Base-by-base conservation (phyloP, 352 stramenopile species). In the Globisporangium apiculatum region DNA sequence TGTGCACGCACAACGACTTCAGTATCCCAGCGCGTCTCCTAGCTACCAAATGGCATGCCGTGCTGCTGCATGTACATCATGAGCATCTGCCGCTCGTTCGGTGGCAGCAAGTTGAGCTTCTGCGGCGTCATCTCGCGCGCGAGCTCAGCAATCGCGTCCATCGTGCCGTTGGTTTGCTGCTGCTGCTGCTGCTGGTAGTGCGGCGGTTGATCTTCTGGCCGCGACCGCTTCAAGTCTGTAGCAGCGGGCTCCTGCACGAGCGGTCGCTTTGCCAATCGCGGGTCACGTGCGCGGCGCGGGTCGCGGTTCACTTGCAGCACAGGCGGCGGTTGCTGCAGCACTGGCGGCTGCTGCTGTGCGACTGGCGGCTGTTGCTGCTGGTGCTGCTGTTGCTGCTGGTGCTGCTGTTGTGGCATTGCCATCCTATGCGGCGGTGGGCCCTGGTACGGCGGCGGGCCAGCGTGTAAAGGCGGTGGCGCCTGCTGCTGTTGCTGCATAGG, bases 51-150 rank as follows among this genome's bases (percentile, higher is more conserved):
- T n/a, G 73, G 68, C 53, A 92, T 89, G 62, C 80, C 79, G 55
- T 92, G 78, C 67, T 91, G 81, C 66, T 91, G 75, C 83, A 93
- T 93, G 65, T 89, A 93, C 41, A 64, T 66, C 50, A 91, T 47
- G 43, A 93, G 54, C 58, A 93, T 86, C 58, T 93, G 81, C 36
- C 81, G 68, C 64, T 93, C 83, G 57, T 87, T 85, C 7, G 81
- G 80, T 6, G 79, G 77, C 35, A 93, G 68, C 72, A 91, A 75
- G 56, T 89, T 75, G 43, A 93, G 65, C 65, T 93, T 90, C 56
- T 91, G 71, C 24, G 80, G 79, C 14, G 81, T 93, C 79, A 91
- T 93, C 61, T 88, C 79, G 4, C 76, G 73, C 48, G 83, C 81
- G 14, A 91, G 75, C 53, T 88, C 80, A 0, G 80, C 75, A 48